phyloP scores from a whole-genome alignment of 2,329 filamentous ascomycete genomes.

The Dothideomycetes sp. region DNA sequence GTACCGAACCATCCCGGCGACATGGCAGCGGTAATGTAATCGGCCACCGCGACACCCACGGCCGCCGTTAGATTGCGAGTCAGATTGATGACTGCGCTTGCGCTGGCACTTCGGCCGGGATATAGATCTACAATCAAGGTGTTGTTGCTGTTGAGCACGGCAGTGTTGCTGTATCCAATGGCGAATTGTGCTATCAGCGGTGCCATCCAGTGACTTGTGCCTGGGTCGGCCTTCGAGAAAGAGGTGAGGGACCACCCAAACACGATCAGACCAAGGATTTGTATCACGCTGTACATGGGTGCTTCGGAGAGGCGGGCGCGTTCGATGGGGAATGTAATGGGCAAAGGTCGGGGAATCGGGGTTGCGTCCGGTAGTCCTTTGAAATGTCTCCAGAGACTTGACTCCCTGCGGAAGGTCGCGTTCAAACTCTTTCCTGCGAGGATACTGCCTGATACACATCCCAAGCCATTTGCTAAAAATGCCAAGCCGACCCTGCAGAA shows the following conservation, averaged over 20 bases:
- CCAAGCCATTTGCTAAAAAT: conserved; percentile 1
- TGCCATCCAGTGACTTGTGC: conserved; percentile 1
- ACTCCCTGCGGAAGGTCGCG: conserved; percentile 1
- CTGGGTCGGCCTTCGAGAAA: neutral
- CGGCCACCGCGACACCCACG: conserved; percentile 1
- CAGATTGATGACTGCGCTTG: conserved; percentile 1
- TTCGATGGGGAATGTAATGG: neutral
- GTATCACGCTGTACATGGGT: neutral
- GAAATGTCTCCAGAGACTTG: neutral
- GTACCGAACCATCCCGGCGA: neutral
- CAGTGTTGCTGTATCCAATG: neutral
- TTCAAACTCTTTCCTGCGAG: neutral
- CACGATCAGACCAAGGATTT: neutral
- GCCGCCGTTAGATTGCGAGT: neutral
- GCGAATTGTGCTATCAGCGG: conserved; percentile 4
- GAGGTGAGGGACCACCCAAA: conserved; percentile 6
- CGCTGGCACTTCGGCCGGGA: conserved; percentile 1
- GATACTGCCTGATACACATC: conserved; percentile 1
- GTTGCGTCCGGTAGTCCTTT: neutral
- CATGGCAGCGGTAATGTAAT: neutral
- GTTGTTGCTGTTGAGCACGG: conserved; percentile 5
- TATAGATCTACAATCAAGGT: conserved; percentile 3
- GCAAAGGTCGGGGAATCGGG: neutral
- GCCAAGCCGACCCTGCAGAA: neutral
- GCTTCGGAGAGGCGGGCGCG: conserved; percentile 1